Evolutionary conservation across 2,329 filamentous ascomycete species (phyloP), one percentile per base, ranked within the genome.

Genomic region (Curvularia lunata): DNA sequence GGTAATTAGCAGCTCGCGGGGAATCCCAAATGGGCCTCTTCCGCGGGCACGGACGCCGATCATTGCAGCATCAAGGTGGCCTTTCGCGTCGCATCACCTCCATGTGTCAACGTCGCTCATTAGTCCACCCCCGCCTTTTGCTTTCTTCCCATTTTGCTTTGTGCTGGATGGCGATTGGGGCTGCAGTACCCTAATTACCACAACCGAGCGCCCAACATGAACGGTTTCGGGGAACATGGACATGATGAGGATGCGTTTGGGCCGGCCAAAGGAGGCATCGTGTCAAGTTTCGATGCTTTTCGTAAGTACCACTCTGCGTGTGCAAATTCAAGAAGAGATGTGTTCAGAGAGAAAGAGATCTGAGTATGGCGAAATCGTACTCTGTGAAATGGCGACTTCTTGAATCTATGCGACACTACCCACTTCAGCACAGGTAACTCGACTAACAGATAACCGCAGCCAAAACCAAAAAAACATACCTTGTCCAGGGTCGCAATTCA

Each of bases 381-480:
- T 46, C 47, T 18, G 16, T 23, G 28, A 27, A 40, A 38, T 42
- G 25, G 25, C 16, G 19, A 41, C 27, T 8, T 16, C 25, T 23
- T 25, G 23, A 37, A 28, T 54, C 51, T 19, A 46, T 52, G 50
- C 52, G 43, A 58, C 47, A 40, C 21, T 45, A 41, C 18, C 21
- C 41, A 18, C 25, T 42, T 2, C 19, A 12, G 16, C 23, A 23
- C 34, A 41, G 28, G 16, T 23, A 54, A 32, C 12, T 16, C n/a
- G 4, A 54, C 64, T 69, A 54, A 69, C 58, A 34, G 7, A 8
- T 27, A 25, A 37, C n/a, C 10, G 4, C 73, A 97, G 93, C 95
- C 66, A 98, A 99, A 83, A 91, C 94, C 52, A 98, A 98, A 81
- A 87, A 93, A 16, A 92, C 94, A 73, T 99, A 97, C 79, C 88